phyloP scores from a whole-genome alignment of 2,329 filamentous ascomycete species.

The Clonostachys rosea region DNA sequence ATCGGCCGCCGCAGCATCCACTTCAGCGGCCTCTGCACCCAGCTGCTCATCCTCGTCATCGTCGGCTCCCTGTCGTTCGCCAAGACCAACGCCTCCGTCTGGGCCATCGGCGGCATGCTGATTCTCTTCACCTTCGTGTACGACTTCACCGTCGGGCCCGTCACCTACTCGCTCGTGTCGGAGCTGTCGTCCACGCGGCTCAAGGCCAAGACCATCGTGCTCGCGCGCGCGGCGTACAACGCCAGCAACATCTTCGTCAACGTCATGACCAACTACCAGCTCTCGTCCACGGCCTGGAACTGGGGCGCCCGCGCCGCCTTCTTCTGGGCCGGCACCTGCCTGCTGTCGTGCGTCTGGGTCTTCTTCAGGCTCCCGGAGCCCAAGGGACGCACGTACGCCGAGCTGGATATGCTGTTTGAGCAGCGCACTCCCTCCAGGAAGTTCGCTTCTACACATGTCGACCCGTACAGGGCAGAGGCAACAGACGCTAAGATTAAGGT shows the following conservation, averaged over 20 bases:
- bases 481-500: neutral
- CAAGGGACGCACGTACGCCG: conserved; percentile 38
- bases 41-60: conserved; percentile 31
- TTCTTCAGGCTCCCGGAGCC: conserved; percentile 49
- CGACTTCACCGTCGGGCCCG: conserved; percentile 48
- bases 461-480: conserved; percentile 1
- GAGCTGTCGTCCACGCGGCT: conserved; percentile 50
- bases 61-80: conserved; percentile 30
- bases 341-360: conserved; percentile 42
- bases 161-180: conserved; percentile 45
- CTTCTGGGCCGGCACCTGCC: conserved; percentile 42
- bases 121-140: conserved; percentile 49
- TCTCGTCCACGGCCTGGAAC: conserved; percentile 38
- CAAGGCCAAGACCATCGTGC: conserved; percentile 48
- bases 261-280: conserved; percentile 41
- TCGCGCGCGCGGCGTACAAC: conserved; percentile 37
- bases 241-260: conserved; percentile 45
- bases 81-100: conserved; percentile 21
- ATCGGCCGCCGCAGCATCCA: conserved; percentile 47
- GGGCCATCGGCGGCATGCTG: conserved; percentile 39
- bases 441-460: conserved; percentile 23
- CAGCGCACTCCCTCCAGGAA: conserved; percentile 28
- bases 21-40: conserved; percentile 34
- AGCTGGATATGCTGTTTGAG: conserved; percentile 36
- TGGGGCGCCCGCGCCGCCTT: conserved; percentile 42